Conservation (phyloP, 805 yeast genomes). For the Lachancea thermotolerans region DNA sequence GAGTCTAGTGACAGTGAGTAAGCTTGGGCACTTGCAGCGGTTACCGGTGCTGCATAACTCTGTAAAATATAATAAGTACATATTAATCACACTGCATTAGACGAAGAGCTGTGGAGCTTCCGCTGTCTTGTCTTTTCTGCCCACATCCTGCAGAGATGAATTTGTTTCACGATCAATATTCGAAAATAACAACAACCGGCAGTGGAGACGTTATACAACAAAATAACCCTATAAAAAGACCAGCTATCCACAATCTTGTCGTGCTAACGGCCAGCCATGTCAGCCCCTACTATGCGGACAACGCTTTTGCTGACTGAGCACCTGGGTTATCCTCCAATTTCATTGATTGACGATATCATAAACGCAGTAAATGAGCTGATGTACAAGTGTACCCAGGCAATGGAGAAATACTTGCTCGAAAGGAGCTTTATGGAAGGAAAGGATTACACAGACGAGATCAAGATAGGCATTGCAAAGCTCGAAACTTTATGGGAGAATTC, state of each 20-base stretch:
- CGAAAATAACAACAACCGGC: no score
- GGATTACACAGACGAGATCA: constrained; percentile 47
- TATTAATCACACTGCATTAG: neutral
- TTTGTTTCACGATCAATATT: no score
- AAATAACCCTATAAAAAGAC: no score
- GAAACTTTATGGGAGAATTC: constrained; percentile 70
- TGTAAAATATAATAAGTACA: neutral
- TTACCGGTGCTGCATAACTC: neutral
- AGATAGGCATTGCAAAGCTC: constrained; percentile 70
- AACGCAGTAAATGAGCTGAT: constrained; percentile 80
- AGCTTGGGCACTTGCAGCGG: neutral
- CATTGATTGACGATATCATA: constrained; percentile 78
- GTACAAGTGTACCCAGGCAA: constrained; percentile 73
- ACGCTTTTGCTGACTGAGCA: constrained; percentile 72
- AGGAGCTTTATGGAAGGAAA: constrained; percentile 16
- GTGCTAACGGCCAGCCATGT: constrained; percentile 17
- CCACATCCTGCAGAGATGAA: no score
- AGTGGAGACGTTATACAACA: no score
- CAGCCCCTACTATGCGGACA: constrained; percentile 34
- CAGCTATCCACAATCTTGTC: no score
- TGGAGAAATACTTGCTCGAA: constrained; percentile 54
- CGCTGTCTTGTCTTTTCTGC: no score
- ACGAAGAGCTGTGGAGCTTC: neutral
- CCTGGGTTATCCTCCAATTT: constrained; percentile 75
- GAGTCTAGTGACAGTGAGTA: constrained; percentile 25